A percentile compares a stretch with the other conserved stretches of the same genome.
phyloP scores from a whole-genome alignment of 805 yeast genomes.

The Osmozyma mogii region DNA sequence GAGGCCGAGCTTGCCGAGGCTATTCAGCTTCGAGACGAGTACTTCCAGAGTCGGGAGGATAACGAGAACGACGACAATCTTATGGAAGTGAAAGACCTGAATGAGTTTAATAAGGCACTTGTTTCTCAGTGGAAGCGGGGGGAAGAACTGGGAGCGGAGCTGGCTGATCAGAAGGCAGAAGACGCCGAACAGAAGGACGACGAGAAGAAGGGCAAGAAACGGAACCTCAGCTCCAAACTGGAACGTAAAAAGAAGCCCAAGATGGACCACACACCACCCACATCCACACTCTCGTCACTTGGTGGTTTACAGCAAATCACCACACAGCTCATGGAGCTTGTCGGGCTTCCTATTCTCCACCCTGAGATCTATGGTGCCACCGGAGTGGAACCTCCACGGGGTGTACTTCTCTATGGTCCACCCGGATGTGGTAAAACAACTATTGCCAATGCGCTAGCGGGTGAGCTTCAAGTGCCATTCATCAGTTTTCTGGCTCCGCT shows the following conservation, averaged over 20 bases:
- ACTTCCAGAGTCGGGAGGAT: slow-evolving; percentile 26
- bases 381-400: slow-evolving; percentile 94
- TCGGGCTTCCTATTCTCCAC: slow-evolving; percentile 86
- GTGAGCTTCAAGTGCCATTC: slow-evolving; percentile 89
- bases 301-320: slow-evolving; percentile 91
- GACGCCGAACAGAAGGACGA: slow-evolving; percentile 5
- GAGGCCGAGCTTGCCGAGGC: slow-evolving; percentile 42
- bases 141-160: slow-evolving; percentile 1
- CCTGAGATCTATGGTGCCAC: slow-evolving; percentile 85
- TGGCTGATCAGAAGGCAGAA: slow-evolving; percentile 8
- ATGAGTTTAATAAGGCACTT: slow-evolving; percentile 69
- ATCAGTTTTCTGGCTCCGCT: slow-evolving; percentile 90
- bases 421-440: slow-evolving; percentile 99
- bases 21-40: slow-evolving; percentile 10
- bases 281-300: slow-evolving; percentile 56
- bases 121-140: slow-evolving; percentile 56
- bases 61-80: slow-evolving; percentile 37
- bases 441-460: slow-evolving; percentile 92
- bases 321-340: slow-evolving; percentile 78
- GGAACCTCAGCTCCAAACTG: slow-evolving; percentile 37
- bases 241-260: slow-evolving; percentile 27
- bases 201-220: slow-evolving; percentile 39
- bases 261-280: slow-evolving; percentile 64
- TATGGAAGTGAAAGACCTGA: slow-evolving; percentile 59
- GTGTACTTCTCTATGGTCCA: slow-evolving; percentile 91